Evolutionary conservation across 495 filamentous ascomycete species (phyloP), one percentile per base, ranked within the genome.

Genomic region (Hypoxylon fuscum): DNA sequence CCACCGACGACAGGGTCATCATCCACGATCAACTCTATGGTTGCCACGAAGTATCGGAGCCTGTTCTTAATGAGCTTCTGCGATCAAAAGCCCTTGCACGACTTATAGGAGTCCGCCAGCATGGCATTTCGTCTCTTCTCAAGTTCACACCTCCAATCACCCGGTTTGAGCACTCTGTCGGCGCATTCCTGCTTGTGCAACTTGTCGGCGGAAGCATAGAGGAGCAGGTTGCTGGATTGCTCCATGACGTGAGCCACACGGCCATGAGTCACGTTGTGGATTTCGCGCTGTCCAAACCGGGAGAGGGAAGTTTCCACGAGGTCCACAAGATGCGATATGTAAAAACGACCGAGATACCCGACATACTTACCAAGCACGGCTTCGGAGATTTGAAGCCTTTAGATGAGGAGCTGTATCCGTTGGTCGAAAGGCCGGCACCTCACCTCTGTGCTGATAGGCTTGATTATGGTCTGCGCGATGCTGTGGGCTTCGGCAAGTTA

Each of bases 161-260:
- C 4, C 75, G 77, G 27, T 70, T 76, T 56, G 77, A 79, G 45
- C 77, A 79, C 51, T 79, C 77, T 2, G 72, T 78, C 49, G 77
- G 77, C 27, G 75, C 77, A 48, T 76, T 75, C 10, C 49, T 79
- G 9, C 71, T 79, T 11, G 75, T 78, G 5, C 77, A 76, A 20
- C 72, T 59, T 55, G 72, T 76, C 3, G 76, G 76, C 11, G 76
- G 64, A 37, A 72, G 45, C 21, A 27, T 79, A 9, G 72, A 71
- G 22, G 77, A 79, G 53, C 77, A 79, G 59, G 66, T 76, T 11
- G 72, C 76, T n/a, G 77, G 72, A 29, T 69, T 79, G 29, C 72
- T 79, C 1, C 77, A 79, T 40, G 77, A 79, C 53, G 72, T 79
- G 55, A 72, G 67, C 52, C 77, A 79, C 52, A 79, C 77, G 27